A percentile compares a stretch with the other conserved stretches of the same genome.
These are phyloP conservation scores for Cercospora brassicicola DNA, from an alignment of 2,329 filamentous ascomycete genomes.

Conservation along the genomic window DNA sequence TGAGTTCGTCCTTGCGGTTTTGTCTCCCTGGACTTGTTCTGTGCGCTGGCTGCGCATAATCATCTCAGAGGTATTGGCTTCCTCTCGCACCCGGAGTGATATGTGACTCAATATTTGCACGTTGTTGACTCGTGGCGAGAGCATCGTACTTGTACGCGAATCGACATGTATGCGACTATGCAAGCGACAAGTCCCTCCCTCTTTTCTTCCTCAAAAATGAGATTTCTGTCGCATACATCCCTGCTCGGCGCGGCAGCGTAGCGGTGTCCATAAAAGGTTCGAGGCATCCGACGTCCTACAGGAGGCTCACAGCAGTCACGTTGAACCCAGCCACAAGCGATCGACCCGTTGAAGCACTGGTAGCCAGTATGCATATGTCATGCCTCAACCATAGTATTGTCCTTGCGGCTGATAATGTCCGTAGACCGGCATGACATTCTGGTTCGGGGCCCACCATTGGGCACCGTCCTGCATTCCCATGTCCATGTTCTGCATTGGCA, in stretches of 20 bases:
- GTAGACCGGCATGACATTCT: not conserved
- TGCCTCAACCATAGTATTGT: not conserved
- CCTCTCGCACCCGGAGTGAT: not conserved
- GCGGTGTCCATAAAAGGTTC: too few relatives aligned
- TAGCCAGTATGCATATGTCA: not conserved
- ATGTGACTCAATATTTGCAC: not conserved
- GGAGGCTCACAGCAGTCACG: too few relatives aligned
- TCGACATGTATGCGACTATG: too few relatives aligned
- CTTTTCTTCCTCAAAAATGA: too few relatives aligned
- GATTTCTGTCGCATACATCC: too few relatives aligned
- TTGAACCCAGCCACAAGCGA: too few relatives aligned
- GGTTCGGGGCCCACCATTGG: constrained; percentile 7
- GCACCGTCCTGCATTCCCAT: constrained; percentile 9
- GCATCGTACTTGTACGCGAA: too few relatives aligned
- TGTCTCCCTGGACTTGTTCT: not conserved
- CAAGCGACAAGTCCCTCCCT: too few relatives aligned
- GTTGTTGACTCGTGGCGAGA: not conserved
- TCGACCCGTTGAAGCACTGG: not conserved
- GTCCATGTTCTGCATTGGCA: constrained; percentile 14
- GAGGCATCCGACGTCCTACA: too few relatives aligned
- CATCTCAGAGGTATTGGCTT: not conserved
- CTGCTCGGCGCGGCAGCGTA: too few relatives aligned
- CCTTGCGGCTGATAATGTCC: not conserved
- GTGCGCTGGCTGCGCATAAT: not conserved
- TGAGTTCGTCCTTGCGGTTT: not conserved